These are phyloP conservation scores for Picochlorum sp. DNA, from an alignment of 139 green algal species.

Conservation along the genomic window DNA sequence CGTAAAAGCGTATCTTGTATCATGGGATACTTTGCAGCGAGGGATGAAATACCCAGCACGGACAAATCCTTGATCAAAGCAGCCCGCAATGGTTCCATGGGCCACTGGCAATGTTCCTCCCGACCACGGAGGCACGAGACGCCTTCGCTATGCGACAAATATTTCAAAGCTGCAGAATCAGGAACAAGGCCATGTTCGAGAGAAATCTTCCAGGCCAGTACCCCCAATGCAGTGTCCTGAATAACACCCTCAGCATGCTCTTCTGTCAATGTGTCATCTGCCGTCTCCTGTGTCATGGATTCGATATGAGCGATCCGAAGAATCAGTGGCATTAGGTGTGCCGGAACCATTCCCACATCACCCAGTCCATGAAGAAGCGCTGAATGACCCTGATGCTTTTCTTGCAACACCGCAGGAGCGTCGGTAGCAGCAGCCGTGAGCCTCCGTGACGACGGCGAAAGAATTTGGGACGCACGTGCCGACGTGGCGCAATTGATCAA, in stretches of 20 bases:
- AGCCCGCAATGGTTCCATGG: constrained; percentile 54
- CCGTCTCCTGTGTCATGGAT: not conserved
- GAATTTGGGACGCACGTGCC: too few relatives aligned
- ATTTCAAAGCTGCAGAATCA: constrained; percentile 55
- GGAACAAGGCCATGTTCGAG: constrained; percentile 63
- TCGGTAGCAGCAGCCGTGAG: not conserved
- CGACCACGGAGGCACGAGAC: constrained; percentile 22
- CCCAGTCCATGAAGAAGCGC: constrained; percentile 60
- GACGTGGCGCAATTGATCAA: too few relatives aligned
- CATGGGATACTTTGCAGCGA: constrained; percentile 65
- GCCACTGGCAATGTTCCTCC: constrained; percentile 33
- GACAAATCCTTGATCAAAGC: constrained; percentile 54
- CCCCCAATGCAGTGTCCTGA: constrained; percentile 35
- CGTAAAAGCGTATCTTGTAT: constrained; percentile 58
- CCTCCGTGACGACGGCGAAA: too few relatives aligned
- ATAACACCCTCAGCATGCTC: constrained; percentile 40
- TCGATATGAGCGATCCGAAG: constrained; percentile 61
- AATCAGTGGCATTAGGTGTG: constrained; percentile 60
- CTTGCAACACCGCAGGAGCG: not conserved
- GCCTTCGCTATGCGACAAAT: constrained; percentile 35
- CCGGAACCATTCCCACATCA: constrained; percentile 53
- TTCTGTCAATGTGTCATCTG: not conserved
- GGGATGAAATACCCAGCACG: constrained; percentile 54
- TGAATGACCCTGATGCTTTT: constrained; percentile 16
- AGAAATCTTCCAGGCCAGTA: constrained; percentile 44